Percentiles rank a stretch among this genome's conserved stretches.
Conservation (phyloP, 345 rosid species). For the Arabis alpina region DNA sequence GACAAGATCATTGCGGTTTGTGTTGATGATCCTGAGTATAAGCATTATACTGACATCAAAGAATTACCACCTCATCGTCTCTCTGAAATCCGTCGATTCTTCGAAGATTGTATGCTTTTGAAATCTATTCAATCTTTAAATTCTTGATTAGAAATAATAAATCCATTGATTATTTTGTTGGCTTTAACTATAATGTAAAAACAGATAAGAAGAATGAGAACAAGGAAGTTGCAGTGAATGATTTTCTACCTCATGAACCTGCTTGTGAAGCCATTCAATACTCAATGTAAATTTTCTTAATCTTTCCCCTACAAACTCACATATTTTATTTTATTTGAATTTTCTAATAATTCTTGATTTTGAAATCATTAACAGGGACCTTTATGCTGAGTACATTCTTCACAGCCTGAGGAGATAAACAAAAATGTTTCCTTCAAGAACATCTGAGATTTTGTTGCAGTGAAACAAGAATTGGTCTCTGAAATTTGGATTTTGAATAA, state of each 20-base stretch:
- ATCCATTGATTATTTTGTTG: neutral
- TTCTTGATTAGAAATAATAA: neutral
- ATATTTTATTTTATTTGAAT: neutral
- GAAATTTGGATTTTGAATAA: conserved; percentile 30
- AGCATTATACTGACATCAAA: conserved; percentile 75
- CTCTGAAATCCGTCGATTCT: conserved; percentile 88
- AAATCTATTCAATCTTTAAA: neutral
- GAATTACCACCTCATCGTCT: conserved; percentile 97
- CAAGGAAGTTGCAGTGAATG: conserved; percentile 97
- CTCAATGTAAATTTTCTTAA: conserved; percentile 63
- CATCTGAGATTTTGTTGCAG: conserved; percentile 34
- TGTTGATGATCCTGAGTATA: conserved; percentile 97
- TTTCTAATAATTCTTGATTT: conserved; percentile 11
- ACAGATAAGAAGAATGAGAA: conserved; percentile 97
- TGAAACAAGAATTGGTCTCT: conserved; percentile 21
- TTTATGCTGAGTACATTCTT: conserved; percentile 82
- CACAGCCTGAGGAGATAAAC: conserved; percentile 73
- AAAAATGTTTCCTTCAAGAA: neutral
- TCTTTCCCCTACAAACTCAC: neutral
- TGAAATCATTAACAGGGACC: conserved; percentile 68
- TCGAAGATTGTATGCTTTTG: conserved; percentile 87
- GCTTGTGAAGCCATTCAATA: conserved; percentile 83
- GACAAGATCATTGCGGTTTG: conserved; percentile 98
- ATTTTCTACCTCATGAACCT: conserved; percentile 65
- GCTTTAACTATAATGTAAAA: conserved; percentile 33